A percentile compares a stretch with the other conserved stretches of the same genome.
Conservation (phyloP, 192 early-diverging fungal species). For the Dissophora ornata region DNA sequence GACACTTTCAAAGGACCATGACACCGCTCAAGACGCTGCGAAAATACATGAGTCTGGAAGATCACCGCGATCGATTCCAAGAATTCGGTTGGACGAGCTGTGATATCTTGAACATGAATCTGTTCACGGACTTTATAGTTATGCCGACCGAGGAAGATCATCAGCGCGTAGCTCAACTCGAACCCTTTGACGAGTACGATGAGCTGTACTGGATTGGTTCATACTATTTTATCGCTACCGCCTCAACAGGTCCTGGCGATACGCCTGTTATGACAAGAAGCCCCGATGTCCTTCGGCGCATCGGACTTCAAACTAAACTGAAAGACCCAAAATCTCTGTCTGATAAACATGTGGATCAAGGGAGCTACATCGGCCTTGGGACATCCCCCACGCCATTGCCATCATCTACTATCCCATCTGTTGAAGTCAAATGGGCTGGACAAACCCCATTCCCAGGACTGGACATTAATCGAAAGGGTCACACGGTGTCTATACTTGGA, state of each 20-base stretch:
- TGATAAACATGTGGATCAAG: constrained; percentile 5
- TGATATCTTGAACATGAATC: constrained; percentile 45
- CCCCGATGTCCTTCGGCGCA: constrained; percentile 29
- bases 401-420: neutral
- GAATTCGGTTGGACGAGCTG: constrained; percentile 32
- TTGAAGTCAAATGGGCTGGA: constrained; percentile 25
- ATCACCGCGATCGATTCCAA: constrained; percentile 34
- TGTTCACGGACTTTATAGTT: constrained; percentile 22
- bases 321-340: neutral
- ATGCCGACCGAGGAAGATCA: constrained; percentile 33
- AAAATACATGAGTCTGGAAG: constrained; percentile 31
- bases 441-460: constrained; percentile 16
- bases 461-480: constrained; percentile 48
- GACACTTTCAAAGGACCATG: constrained; percentile 47
- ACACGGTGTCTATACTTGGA: constrained; percentile 31
- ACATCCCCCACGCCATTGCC: neutral
- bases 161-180: constrained; percentile 20
- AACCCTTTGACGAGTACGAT: constrained; percentile 50
- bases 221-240: constrained; percentile 44
- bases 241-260: constrained; percentile 7
- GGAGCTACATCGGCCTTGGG: constrained; percentile 22
- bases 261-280: neutral
- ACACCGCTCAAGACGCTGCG: constrained; percentile 42
- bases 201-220: constrained; percentile 49
- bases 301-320: constrained; percentile 18